Conservation (phyloP, 306 rosid species). For the Cicer cuneatum region DNA sequence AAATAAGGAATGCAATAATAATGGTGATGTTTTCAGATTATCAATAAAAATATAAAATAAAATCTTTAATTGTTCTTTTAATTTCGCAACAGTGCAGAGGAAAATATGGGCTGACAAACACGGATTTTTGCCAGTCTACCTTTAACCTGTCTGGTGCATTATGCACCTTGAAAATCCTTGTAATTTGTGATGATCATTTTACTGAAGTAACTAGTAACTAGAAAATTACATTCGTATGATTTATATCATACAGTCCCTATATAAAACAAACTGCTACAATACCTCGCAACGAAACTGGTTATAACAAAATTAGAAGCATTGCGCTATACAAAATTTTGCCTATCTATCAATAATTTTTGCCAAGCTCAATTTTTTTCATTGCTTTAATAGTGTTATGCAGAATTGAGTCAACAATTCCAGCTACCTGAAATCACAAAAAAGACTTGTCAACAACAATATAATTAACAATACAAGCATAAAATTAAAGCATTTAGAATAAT, state of each 20-base stretch:
- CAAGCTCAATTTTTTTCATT: conserved; percentile 84
- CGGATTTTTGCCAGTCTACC: not conserved
- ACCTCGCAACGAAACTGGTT: conserved; percentile 37
- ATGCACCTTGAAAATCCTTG: conserved; percentile 22
- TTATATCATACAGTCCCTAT: conserved; percentile 15
- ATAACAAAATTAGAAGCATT: conserved; percentile 48
- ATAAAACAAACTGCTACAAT: conserved; percentile 19
- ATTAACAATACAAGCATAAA: conserved; percentile 9
- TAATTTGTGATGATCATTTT: conserved; percentile 20
- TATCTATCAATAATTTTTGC: conserved; percentile 78
- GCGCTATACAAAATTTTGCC: conserved; percentile 41
- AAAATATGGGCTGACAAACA: not conserved
- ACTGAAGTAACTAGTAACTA: conserved; percentile 35
- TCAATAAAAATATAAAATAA: no score
- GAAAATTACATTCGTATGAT: conserved; percentile 42
- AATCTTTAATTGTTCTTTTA: no score
- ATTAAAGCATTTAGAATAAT: conserved; percentile 23
- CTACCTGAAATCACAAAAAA: conserved; percentile 73
- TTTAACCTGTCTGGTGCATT: not conserved
- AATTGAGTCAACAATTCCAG: conserved; percentile 91
- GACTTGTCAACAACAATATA: conserved; percentile 34
- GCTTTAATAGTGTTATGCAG: conserved; percentile 79
- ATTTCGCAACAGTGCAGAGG: not conserved
- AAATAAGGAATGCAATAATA: no score
- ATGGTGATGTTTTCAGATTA: no score